Base-by-base conservation (phyloP, 495 filamentous ascomycete genomes). In the Parachaetomium inaequale region DNA sequence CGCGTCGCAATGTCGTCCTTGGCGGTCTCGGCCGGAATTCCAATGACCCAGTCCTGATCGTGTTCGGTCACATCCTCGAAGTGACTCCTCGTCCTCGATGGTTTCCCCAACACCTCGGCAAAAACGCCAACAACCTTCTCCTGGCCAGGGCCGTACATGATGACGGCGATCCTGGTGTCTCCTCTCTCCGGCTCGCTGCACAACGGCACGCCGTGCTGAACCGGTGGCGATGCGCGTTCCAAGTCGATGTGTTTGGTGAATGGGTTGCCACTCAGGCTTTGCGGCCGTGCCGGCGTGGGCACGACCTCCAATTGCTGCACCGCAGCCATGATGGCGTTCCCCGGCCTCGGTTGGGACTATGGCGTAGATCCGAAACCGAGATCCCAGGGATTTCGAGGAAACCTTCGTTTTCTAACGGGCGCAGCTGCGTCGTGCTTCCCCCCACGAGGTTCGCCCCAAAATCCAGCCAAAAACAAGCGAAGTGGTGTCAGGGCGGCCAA, bases 21-120 rank as follows among this genome's bases (percentile, higher is more conserved):
- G n/a, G 87, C 79, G 54, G 81, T 79, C 1, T 75, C 74, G 1
- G 80, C 76, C 31, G 76, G 63, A 23, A 89, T 78, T 2, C 87
- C 87, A 36, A 87, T 79, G 4, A 89, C 85, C 14, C 79, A 70
- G 29, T 78, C 80, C 62, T 79, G 76, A 47, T 81, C 81, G 23
- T 76, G 75, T 21, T 68, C 69, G 21, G 76, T 77, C 15, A 85
- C 76, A 3, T 79, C 78, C 38, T 75, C 77, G 50, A 88, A 80
- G 53, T 79, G 75, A 12, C 75, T 75, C 51, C 80, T 82, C 29
- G 84, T 75, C 31, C 80, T 81, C 74, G 82, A 84, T 52, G 84
- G 82, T 68, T 88, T 89, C 42, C 87, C 87, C 43, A 89, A 71
- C 15, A 89, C 81, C 53, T 89, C 86, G 15, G 87, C 87, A 58